phyloP scores from a whole-genome alignment of 2,329 filamentous ascomycete species.

The Fusarium guadeloupense region DNA sequence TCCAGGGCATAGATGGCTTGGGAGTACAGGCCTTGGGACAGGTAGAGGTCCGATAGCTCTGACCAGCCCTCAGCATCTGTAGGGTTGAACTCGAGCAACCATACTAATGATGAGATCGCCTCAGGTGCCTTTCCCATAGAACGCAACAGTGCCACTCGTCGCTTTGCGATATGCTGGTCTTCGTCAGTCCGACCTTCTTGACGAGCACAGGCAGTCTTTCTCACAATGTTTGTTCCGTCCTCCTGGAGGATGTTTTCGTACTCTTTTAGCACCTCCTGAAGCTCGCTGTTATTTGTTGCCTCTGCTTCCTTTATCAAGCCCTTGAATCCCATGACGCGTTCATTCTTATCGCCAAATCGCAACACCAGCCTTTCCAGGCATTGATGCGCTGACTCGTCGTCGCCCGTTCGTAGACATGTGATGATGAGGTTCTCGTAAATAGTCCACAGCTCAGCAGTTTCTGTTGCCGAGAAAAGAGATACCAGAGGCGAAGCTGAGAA shows the following conservation, averaged over 20 bases:
- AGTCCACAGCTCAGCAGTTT: conserved; percentile 84
- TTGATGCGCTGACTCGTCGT: conserved; percentile 78
- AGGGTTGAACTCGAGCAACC: conserved; percentile 82
- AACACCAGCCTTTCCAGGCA: conserved; percentile 78
- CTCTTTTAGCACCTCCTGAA: conserved; percentile 76
- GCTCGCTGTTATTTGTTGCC: conserved; percentile 70
- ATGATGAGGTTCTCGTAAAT: conserved; percentile 88
- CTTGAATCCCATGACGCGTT: conserved; percentile 83
- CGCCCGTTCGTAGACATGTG: conserved; percentile 83
- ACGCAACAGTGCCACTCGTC: conserved; percentile 80
- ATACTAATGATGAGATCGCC: conserved; percentile 76
- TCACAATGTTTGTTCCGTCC: conserved; percentile 81
- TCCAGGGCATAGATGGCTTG: conserved; percentile 91
- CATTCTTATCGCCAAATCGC: conserved; percentile 85
- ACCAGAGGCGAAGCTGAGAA: conserved; percentile 64
- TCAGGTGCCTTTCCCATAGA: conserved; percentile 76
- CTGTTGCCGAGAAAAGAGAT: conserved; percentile 65
- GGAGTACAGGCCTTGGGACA: conserved; percentile 77
- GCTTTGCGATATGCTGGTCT: conserved; percentile 81
- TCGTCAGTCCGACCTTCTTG: conserved; percentile 33
- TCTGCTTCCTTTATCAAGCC: conserved; percentile 87
- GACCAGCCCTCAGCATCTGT: conserved; percentile 95
- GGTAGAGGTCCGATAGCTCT: conserved; percentile 88
- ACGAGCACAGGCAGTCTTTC: conserved; percentile 40
- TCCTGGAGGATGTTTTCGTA: conserved; percentile 80